Conservation (phyloP, 352 stramenopile genomes). For the Phytophthora macrochlamydospora region DNA sequence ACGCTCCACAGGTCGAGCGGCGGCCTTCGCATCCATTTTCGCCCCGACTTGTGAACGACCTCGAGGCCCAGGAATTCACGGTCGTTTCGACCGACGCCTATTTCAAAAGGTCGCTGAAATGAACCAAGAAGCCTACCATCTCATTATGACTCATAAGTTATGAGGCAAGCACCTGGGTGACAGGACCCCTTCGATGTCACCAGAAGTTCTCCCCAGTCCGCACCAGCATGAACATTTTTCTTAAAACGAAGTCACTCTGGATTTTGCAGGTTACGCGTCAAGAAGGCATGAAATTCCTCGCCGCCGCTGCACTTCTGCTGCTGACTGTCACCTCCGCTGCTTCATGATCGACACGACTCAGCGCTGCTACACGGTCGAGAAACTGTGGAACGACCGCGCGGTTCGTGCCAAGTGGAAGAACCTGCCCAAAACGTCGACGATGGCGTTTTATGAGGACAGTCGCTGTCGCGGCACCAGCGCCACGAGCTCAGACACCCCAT, state of each 20-base stretch:
- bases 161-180: too few species aligned
- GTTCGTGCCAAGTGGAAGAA: conserved; percentile 22
- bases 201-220: too few species aligned
- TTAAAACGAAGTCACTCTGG: conserved; percentile 6
- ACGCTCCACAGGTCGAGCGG: conserved; percentile 41
- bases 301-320: neutral
- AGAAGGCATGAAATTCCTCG: conserved; percentile 7
- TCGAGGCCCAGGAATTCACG: neutral
- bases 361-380: conserved; percentile 23
- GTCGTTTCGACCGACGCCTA: conserved; percentile 15
- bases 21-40: conserved; percentile 24
- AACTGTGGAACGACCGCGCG: conserved; percentile 24
- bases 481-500: conserved; percentile 3
- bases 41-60: neutral
- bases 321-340: neutral
- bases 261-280: neutral
- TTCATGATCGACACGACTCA: conserved; percentile 19
- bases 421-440: conserved; percentile 4
- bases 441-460: conserved; percentile 20
- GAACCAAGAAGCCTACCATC: too few species aligned
- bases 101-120: neutral
- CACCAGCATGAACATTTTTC: neutral
- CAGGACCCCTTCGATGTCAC: too few species aligned
- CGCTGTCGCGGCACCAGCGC: conserved; percentile 5
- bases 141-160: too few species aligned